Base-by-base conservation (phyloP, 2,329 filamentous ascomycete species). In the Coniochaeta sp. region DNA sequence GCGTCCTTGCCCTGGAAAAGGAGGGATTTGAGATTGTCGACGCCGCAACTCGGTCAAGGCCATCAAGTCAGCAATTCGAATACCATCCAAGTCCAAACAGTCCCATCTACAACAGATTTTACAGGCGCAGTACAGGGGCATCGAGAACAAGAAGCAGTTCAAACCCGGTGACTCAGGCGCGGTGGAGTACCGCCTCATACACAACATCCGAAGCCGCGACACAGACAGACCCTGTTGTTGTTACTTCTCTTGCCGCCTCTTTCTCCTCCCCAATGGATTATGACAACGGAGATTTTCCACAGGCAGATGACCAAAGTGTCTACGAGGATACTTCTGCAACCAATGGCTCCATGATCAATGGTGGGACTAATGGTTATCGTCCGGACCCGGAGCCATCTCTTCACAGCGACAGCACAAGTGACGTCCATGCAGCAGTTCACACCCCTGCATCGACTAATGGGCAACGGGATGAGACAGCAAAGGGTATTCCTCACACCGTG, bases 11-110 rank as follows among this genome's bases (percentile, higher is more conserved):
- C 1, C 57, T 71, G 6, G 63, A 70, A 50, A 64, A 60, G 32
- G 60, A 71, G 48, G 68, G 68, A 0, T 52, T 71, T 1, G 65
- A 65, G 5, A 65, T 71, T 8, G 61, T 63, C 6, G 68, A 71
- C 10, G 67, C 68, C 1, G 64, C 61, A 1, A 70, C 66, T 1
- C 64, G 57, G 3, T 64, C 64, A 2, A 60, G 67, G 3, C 65
- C 67, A 2, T 57, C 64, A 2, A 69, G 67, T n/a, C 55, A 65
- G 48, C 59, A 63, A 14, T 71, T 71, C 3, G 64, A 68, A 33
- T 71, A 66, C 28, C 58, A 60, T 8, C 68, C 68, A 5, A 70
- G 65, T 22, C 66, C 67, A 1, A 58, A 56, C 1, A 70, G 67
- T 16, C 67, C 67, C 0, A 57, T 61, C 4, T 69, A 57, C 52